These are phyloP conservation scores for Discostella stelligeroides DNA, from an alignment of 108 stramenopile genomes.

Conservation along the genomic window DNA sequence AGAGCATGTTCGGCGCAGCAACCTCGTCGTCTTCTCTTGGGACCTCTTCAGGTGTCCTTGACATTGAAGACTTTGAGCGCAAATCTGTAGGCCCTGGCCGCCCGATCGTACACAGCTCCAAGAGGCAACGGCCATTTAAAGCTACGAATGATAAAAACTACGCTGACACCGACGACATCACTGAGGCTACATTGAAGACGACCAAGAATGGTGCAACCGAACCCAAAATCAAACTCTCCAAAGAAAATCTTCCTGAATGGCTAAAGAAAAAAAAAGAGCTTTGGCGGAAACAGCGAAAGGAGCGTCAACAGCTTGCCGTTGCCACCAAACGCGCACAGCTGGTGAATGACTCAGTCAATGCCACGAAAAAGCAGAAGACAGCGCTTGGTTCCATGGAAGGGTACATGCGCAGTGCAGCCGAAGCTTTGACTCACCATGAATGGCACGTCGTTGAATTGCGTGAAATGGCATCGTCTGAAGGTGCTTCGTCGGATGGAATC, in stretches of 20 bases:
- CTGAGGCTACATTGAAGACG: too few species aligned
- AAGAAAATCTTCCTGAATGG: constrained; percentile 83
- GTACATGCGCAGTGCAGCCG: constrained; percentile 80
- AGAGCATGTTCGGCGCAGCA: constrained; percentile 64
- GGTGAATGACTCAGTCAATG: constrained; percentile 4
- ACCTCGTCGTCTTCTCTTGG: constrained; percentile 6
- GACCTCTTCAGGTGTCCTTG: constrained; percentile 36
- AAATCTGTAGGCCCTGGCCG: constrained; percentile 50
- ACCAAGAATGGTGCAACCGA: constrained; percentile 15
- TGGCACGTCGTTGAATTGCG: constrained; percentile 96
- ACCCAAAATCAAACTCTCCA: constrained; percentile 53
- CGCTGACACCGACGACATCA: background rate
- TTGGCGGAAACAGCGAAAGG: constrained; percentile 78
- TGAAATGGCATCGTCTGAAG: constrained; percentile 75
- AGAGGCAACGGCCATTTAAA: constrained; percentile 8
- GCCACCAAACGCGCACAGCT: constrained; percentile 8
- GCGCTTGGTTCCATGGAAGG: constrained; percentile 73
- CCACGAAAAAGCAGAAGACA: constrained; percentile 48
- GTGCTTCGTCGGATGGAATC: constrained; percentile 71
- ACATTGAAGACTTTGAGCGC: constrained; percentile 80
- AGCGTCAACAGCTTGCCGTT: constrained; percentile 39
- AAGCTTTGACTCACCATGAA: constrained; percentile 61
- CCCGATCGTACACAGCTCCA: constrained; percentile 72
- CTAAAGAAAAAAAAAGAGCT: constrained; percentile 83
- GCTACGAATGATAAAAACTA: background rate